Percentiles rank a stretch among this genome's conserved stretches.
These are phyloP conservation scores for Raddia distichophylla DNA, from an alignment of 176 grass and related monocot genomes.

Conservation along the genomic window DNA sequence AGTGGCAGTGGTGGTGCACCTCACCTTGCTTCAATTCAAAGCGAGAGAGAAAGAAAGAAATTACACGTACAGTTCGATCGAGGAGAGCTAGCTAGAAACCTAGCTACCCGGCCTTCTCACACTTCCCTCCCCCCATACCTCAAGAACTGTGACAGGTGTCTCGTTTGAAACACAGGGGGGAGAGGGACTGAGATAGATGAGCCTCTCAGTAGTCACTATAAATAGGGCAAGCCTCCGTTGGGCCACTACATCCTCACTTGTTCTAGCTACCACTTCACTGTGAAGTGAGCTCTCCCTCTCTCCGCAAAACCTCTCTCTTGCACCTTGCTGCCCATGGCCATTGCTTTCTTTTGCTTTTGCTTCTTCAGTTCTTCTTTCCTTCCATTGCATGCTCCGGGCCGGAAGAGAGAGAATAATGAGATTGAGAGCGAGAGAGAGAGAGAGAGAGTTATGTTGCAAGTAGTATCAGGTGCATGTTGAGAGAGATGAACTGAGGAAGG, in stretches of 20 bases:
- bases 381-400: background rate
- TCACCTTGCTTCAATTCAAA: constrained; percentile 43
- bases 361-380: background rate
- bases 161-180: constrained; percentile 17
- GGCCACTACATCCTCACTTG: constrained; percentile 39
- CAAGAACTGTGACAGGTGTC: constrained; percentile 57
- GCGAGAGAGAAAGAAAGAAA: constrained; percentile 23
- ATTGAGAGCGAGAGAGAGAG: no score
- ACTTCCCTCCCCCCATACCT: constrained; percentile 42
- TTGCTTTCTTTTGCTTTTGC: background rate
- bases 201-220: constrained; percentile 44
- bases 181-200: background rate
- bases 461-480: background rate
- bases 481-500: constrained; percentile 29
- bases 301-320: background rate
- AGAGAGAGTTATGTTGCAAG: no score
- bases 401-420: no score
- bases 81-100: background rate
- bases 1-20: background rate
- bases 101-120: background rate
- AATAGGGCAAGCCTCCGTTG: constrained; percentile 42
- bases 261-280: background rate
- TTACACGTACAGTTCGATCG: background rate
- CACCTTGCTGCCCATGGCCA: background rate
- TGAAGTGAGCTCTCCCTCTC: background rate